Base-by-base conservation (phyloP, 2,329 filamentous ascomycete species). In the Aspergillus costaricaensis region DNA sequence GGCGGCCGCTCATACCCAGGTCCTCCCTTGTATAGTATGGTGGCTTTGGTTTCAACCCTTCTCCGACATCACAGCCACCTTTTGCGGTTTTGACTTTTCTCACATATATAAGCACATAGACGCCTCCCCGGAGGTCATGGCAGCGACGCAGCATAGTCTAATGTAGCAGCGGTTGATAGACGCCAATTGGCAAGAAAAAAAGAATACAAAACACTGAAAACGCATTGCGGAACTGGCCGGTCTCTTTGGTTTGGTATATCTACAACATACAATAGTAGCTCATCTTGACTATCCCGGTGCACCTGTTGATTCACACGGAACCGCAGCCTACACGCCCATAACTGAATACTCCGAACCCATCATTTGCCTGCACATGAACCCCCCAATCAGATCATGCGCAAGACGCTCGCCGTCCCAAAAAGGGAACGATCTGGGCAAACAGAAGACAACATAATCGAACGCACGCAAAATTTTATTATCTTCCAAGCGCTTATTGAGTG, bases 401-500 rank as follows among this genome's bases (percentile, higher is more conserved):
- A 21, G 61, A 61, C 58, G 52, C 43, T 51, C 12, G 58, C 15
- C 12, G 58, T 10, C 14, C 23, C 44, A 49, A 30, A 63, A 49
- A 58, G 50, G 41, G 55, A 49, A 38, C 43, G 12, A 55, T 39
- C 50, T 54, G 23, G 58, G 52, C 14, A 55, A 60, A 64, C 27
- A 50, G 53, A 57, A 19, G 21, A 55, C 41, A 55, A 51, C 30
- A 47, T 21, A 55, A 51, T 55, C 32, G 21, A 55, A 47, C 53
- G 53, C 55, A 54, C 55, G 44, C 62, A 55, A 55, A 59, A 48
- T 50, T 43, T 51, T 59, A 52, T 56, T 56, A 52, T 56, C 59
- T 57, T 58, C 38, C 38, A 32, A 57, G 38, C 38, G 57, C 67
- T 72, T 86, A 88, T 79, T 89, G 85, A 62, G 84, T 83, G 60